Conservation (phyloP, 2,329 filamentous ascomycete species). For the Colletotrichum tropicale region DNA sequence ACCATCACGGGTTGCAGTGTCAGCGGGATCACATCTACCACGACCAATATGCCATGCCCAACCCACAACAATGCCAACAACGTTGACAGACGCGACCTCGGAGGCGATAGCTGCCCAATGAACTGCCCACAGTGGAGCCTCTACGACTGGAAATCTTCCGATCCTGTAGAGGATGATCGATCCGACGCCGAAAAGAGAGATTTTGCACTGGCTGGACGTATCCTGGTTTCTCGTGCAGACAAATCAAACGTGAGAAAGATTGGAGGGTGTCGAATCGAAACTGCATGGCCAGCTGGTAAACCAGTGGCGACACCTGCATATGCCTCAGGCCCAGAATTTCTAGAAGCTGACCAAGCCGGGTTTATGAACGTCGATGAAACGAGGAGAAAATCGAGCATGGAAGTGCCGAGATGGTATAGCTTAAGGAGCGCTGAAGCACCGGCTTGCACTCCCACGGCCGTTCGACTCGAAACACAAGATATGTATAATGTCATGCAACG, state of each 20-base stretch:
- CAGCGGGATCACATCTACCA: background rate
- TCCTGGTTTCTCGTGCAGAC: background rate
- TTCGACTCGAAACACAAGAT: rapidly evolving
- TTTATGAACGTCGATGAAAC: rapidly evolving
- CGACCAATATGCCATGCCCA: background rate
- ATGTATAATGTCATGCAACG: background rate
- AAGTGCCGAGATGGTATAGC: background rate
- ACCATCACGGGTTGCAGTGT: background rate
- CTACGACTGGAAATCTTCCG: rapidly evolving
- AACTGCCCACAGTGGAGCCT: background rate
- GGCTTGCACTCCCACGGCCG: background rate
- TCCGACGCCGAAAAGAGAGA: background rate
- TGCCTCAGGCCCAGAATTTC: rapidly evolving
- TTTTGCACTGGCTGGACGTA: background rate
- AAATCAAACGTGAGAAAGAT: too few species aligned
- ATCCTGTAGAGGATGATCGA: background rate
- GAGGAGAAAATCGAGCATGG: rapidly evolving
- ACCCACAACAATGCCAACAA: rapidly evolving
- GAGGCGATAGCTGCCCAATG: background rate
- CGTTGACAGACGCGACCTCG: background rate
- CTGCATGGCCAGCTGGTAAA: background rate
- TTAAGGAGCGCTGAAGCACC: background rate
- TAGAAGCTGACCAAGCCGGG: rapidly evolving
- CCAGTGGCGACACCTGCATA: background rate
- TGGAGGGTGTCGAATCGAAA: background rate